A percentile compares a stretch with the other conserved stretches of the same genome.
These are phyloP conservation scores for Viola pubescens DNA, from an alignment of 441 rosid species.

Conservation along the genomic window DNA sequence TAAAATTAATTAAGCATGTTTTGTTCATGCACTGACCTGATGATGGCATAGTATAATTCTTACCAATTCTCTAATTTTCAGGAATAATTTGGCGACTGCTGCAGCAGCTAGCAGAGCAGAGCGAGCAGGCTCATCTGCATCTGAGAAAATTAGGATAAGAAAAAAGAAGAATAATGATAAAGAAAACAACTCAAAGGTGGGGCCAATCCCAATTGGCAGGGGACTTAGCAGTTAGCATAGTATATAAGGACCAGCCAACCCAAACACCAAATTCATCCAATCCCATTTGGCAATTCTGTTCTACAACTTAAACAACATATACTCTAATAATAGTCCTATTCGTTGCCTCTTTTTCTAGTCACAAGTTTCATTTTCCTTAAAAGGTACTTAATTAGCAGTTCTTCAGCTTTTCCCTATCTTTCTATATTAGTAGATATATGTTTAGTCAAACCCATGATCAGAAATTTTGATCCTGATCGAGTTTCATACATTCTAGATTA, in stretches of 20 bases:
- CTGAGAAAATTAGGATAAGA: background rate
- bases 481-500: no score
- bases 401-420: no score
- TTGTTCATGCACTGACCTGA: constrained; percentile 14
- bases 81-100: no score
- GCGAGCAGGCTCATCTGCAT: constrained; percentile 25
- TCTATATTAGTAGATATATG: background rate
- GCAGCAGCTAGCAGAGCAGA: background rate
- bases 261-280: constrained; percentile 26
- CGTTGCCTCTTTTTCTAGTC: background rate
- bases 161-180: background rate
- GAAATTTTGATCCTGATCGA: no score
- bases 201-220: constrained; percentile 8
- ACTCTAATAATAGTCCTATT: no score
- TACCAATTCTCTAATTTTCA: no score
- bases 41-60: no score
- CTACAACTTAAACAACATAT: no score
- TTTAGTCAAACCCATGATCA: no score
- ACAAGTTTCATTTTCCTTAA: background rate
- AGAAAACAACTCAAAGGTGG: background rate
- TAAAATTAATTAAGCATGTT: no score
- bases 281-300: constrained; percentile 14
- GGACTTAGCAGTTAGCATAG: constrained; percentile 12
- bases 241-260: constrained; percentile 28
- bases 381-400: no score